phyloP scores from a whole-genome alignment of 176 grass and related monocot species.

The Lolium rigidum region DNA sequence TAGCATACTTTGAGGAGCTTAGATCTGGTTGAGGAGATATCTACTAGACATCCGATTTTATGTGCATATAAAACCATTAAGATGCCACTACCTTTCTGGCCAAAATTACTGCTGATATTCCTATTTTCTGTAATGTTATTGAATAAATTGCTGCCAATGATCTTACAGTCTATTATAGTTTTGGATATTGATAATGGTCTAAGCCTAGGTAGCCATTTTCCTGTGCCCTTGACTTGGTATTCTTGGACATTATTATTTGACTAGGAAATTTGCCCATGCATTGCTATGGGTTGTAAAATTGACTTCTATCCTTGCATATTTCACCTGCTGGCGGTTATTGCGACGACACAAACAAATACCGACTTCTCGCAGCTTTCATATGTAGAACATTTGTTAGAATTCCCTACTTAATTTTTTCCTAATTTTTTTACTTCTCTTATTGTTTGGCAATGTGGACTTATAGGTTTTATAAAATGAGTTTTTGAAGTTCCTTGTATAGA shows the following conservation, averaged over 20 bases:
- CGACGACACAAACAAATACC: no score
- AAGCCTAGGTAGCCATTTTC: not conserved
- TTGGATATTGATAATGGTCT: constrained; percentile 6
- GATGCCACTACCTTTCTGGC: not conserved
- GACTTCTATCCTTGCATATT: no score
- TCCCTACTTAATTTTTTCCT: no score
- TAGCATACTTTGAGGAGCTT: not conserved
- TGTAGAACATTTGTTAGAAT: no score
- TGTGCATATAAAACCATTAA: not conserved
- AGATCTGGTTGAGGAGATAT: not conserved
- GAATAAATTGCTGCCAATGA: constrained; percentile 1
- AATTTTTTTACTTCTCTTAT: no score
- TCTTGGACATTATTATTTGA: not conserved
- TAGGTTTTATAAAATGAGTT: no score
- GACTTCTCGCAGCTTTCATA: no score
- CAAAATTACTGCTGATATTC: not conserved
- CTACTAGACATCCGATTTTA: not conserved
- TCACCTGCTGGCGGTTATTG: no score
- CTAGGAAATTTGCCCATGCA: no score
- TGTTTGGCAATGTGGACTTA: no score
- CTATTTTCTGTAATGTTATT: not conserved
- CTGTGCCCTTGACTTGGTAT: constrained; percentile 12
- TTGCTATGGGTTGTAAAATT: no score
- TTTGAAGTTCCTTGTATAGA: no score
- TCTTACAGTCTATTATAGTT: constrained; percentile 8